A percentile compares a stretch with the other conserved stretches of the same genome.
These are phyloP conservation scores for Chaetothyriales sp. DNA, from an alignment of 2,329 filamentous ascomycete species.

Conservation along the genomic window DNA sequence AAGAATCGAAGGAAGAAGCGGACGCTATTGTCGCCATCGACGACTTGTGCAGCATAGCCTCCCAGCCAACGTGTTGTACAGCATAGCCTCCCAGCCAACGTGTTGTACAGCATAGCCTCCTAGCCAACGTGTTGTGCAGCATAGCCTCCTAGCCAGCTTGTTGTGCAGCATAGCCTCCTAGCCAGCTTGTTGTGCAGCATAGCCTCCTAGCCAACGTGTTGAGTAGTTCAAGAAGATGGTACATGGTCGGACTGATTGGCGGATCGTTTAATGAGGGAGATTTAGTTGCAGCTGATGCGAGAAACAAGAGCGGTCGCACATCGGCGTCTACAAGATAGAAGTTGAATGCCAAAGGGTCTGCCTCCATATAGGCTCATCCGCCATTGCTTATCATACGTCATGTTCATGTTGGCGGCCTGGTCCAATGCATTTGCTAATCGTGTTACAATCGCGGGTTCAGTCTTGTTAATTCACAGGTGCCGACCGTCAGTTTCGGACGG, in stretches of 20 bases:
- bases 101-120: not conserved
- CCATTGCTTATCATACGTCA: not conserved
- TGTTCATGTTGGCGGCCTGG: not conserved
- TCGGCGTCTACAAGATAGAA: not conserved
- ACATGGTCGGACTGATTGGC: too few relatives aligned
- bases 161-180: too few relatives aligned
- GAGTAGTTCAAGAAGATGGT: too few relatives aligned
- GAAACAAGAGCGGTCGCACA: too few relatives aligned
- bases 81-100: not conserved
- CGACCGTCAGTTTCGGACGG: not conserved
- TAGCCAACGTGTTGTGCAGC: not conserved
- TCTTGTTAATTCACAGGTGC: not conserved
- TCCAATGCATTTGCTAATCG: not conserved
- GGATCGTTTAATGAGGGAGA: too few relatives aligned
- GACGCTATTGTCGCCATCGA: not conserved
- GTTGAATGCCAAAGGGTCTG: not conserved
- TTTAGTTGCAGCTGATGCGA: too few relatives aligned
- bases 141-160: too few relatives aligned
- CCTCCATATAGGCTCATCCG: not conserved
- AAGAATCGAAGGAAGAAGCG: slow-evolving; percentile 3
- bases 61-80: too few relatives aligned
- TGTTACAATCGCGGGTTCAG: not conserved
- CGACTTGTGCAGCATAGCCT: not conserved
- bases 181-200: too few relatives aligned
- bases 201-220: too few relatives aligned